Percentiles rank a stretch among this genome's conserved stretches.
These are phyloP conservation scores for Ceratobasidium papillatum DNA, from an alignment of 1,284 basidiomycete species.

Conservation along the genomic window DNA sequence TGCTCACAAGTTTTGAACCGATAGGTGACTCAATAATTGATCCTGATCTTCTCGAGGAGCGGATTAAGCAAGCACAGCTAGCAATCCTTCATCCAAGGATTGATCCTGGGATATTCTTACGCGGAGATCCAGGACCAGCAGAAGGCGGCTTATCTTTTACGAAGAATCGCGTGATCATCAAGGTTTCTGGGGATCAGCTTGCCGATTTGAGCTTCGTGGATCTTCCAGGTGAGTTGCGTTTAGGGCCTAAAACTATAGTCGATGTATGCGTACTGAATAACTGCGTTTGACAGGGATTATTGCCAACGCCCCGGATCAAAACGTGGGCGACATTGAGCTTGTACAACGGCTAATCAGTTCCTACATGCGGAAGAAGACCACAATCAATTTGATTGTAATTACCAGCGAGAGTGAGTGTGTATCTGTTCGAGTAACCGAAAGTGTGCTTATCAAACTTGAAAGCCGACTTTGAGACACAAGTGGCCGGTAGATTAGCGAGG, in stretches of 20 bases:
- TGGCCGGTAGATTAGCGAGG: not conserved
- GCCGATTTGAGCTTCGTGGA: slow-evolving; percentile 64
- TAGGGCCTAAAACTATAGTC: not conserved
- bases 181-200: slow-evolving; percentile 56
- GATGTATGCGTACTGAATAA: not conserved
- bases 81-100: slow-evolving; percentile 56
- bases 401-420: not conserved
- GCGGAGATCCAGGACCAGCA: slow-evolving; percentile 45
- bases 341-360: not conserved
- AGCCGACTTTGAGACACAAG: slow-evolving; percentile 7
- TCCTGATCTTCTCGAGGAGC: not conserved
- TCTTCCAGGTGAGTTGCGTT: slow-evolving; percentile 58
- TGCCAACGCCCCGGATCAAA: not conserved
- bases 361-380: not conserved
- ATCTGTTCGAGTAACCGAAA: not conserved
- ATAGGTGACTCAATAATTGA: not conserved
- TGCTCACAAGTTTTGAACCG: slow-evolving; percentile 51
- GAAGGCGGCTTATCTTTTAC: slow-evolving; percentile 53
- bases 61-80: slow-evolving; percentile 58
- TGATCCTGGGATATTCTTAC: slow-evolving; percentile 44
- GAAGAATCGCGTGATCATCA: slow-evolving; percentile 57
- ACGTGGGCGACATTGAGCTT: not conserved
- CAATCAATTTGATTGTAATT: not conserved
- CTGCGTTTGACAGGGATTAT: slow-evolving; percentile 4
- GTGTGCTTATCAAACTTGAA: not conserved